Percentiles rank a stretch among this genome's conserved stretches.
Evolutionary conservation across 331 rosid genomes (phyloP).

Genomic region (Rosa hybrid): DNA sequence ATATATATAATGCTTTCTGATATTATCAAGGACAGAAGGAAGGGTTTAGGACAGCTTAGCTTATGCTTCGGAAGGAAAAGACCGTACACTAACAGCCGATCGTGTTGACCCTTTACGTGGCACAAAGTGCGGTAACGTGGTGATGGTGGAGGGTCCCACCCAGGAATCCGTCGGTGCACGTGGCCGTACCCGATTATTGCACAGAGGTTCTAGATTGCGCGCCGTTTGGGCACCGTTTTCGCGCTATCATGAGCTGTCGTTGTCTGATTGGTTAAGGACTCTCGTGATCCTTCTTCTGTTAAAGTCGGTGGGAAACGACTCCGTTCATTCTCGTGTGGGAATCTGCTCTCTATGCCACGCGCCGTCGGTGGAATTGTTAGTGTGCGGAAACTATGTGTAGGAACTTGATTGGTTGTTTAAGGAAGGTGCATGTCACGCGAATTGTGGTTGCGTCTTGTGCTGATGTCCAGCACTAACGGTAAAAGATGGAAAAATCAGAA

Average conservation of each 20-base stretch:
- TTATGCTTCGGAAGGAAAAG: not conserved
- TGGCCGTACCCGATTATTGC: slow-evolving; percentile 22
- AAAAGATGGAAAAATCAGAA: not conserved
- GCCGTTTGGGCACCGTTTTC: slow-evolving; percentile 3
- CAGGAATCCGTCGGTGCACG: slow-evolving; percentile 49
- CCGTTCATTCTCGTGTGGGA: slow-evolving; percentile 7
- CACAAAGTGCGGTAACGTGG: not conserved
- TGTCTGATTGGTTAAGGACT: not conserved
- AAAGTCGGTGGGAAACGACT: slow-evolving; percentile 38
- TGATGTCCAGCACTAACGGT: not conserved
- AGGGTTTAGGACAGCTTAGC: not conserved
- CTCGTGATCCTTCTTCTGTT: slow-evolving; percentile 36
- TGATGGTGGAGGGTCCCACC: slow-evolving; percentile 12
- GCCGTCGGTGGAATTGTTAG: not conserved
- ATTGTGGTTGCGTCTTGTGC: not conserved
- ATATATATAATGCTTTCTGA: no score
- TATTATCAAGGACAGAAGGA: not conserved
- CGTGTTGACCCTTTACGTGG: not conserved
- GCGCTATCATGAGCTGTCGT: not conserved
- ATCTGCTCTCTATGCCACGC: not conserved
- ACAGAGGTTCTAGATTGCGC: not conserved
- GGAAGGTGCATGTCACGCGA: not conserved
- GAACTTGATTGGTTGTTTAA: not conserved
- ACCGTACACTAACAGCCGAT: not conserved
- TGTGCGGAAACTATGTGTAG: not conserved